Base-by-base conservation (phyloP, 176 grass and related monocot genomes). In the Poa pratensis region DNA sequence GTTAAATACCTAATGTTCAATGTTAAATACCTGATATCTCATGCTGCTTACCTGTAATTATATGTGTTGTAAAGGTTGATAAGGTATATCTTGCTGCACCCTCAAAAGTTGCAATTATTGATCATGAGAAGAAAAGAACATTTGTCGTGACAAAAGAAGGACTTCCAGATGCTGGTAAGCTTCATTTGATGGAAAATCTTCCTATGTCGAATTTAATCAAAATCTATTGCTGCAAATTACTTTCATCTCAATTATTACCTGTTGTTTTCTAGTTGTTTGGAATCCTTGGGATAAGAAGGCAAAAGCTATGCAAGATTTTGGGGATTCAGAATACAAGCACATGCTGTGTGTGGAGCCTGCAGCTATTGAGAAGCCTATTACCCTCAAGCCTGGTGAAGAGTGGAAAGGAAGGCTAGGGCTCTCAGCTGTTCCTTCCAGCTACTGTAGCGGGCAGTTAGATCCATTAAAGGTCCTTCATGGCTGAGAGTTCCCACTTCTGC, bases 231-330 rank as follows among this genome's bases (percentile, higher is more conserved):
- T 76, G 22, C 57, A 18, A 54, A 28, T 43, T 78, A 79, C 27
- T 76, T 17, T 26, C 11, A 50, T 40, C 10, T 73, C 77, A n/a
- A 19, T 75, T 63, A 40, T 54, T 88, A 24, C 46, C 54, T 76
- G 28, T 43, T 88, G 17, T 54, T 34, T 83, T 43, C 14, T 72
- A 96, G 94, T 94, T 87, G 87, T 97, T 78, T 97, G 94, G 94
- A 97, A 97, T 79, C 92, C 94, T 30, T 97, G 94, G 94, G 94
- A 97, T 66, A 97, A 94, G 85, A 93, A 92, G 60, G 94, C 89
- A 37, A 94, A 94, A 88, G 90, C 87, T 75, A 78, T 97, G 83
- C 80, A 85, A 72, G 94, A 97, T 89, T 94, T 97, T 40, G 94
- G 91, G 75, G 85, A 92, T 83, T 87, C 18, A 66, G 94, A 97